phyloP scores from a whole-genome alignment of 805 yeast species.

The Saturnispora kantuleensis region DNA sequence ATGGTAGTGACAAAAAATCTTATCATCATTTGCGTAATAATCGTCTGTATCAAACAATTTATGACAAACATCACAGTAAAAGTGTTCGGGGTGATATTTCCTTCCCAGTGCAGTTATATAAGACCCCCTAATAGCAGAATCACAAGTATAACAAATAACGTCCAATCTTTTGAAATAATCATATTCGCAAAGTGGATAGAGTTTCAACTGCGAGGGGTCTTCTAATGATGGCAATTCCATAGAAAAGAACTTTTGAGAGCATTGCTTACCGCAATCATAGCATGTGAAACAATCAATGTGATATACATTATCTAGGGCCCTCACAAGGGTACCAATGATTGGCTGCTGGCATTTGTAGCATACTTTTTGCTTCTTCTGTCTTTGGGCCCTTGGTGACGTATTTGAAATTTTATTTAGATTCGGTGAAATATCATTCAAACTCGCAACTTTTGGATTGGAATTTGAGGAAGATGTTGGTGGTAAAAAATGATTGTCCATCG shows the following conservation, averaged over 20 bases:
- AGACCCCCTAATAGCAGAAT: slow-evolving; percentile 79
- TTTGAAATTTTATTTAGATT: not conserved
- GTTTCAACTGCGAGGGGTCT: slow-evolving; percentile 5
- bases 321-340: slow-evolving; percentile 67
- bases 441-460: too few species aligned
- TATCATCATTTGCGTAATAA: slow-evolving; percentile 77
- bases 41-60: slow-evolving; percentile 87
- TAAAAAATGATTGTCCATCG: too few species aligned
- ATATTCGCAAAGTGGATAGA: slow-evolving; percentile 67
- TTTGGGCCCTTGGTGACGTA: not conserved
- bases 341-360: slow-evolving; percentile 46
- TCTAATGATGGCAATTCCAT: slow-evolving; percentile 34
- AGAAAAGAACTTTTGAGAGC: slow-evolving; percentile 86
- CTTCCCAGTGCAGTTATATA: slow-evolving; percentile 89
- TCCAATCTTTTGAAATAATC: slow-evolving; percentile 83
- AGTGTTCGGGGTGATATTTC: slow-evolving; percentile 91
- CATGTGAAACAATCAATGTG: slow-evolving; percentile 88
- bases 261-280: slow-evolving; percentile 69
- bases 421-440: too few species aligned
- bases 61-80: slow-evolving; percentile 80
- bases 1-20: slow-evolving; percentile 85
- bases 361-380: slow-evolving; percentile 24
- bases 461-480: too few species aligned
- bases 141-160: slow-evolving; percentile 79
- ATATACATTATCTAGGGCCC: slow-evolving; percentile 70